Base-by-base conservation (phyloP, 1,284 basidiomycete genomes). In the Microbotryomycetes sp. region DNA sequence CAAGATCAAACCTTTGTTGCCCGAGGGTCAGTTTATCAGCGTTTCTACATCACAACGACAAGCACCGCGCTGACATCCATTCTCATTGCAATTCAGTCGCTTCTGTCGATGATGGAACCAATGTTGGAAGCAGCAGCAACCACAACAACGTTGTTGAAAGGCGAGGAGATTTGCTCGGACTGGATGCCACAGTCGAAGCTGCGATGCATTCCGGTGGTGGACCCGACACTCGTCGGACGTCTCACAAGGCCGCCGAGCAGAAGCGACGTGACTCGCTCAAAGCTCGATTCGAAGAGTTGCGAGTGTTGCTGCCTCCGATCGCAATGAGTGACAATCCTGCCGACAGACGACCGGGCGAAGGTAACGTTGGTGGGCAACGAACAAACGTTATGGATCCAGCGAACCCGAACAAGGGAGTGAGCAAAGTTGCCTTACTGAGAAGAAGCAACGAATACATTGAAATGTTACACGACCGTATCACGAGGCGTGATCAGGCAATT, bases 211-310 rank as follows among this genome's bases (percentile, higher is more conserved):
- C 56, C 56, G 65, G 68, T 23, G 60, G 56, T 25, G 70, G 70
- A 0, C 56, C 74, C 16, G 78, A 78, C 51, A 74, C 81, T n/a
- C 83, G 88, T 60, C 91, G 92, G 73, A 88, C 88, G 0, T 93
- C 92, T 0, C 94, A 98, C 78, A 97, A 97, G 77, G 90, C 88
- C 1, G 94, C 94, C 0, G 94, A 98, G 76, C 94, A 98, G 75
- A 94, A 96, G 75, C 86, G 94, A 23, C 85, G 94, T 4, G 94
- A 98, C 76, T 91, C 88, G 45, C 83, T 98, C 68, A 98, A 98
- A 78, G 86, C 87, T 12, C 92, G 91, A 19, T 98, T 94, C 74
- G 94, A 98, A 75, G 92, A 97, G 67, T 82, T 98, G 14, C 88
- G 94, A 15, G 77, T 81, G 7, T 80, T 97, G 15, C 81, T 98